These are phyloP conservation scores for Acanthamoeba triangularis DNA, from an alignment of 208 protist genomes.

Conservation along the genomic window DNA sequence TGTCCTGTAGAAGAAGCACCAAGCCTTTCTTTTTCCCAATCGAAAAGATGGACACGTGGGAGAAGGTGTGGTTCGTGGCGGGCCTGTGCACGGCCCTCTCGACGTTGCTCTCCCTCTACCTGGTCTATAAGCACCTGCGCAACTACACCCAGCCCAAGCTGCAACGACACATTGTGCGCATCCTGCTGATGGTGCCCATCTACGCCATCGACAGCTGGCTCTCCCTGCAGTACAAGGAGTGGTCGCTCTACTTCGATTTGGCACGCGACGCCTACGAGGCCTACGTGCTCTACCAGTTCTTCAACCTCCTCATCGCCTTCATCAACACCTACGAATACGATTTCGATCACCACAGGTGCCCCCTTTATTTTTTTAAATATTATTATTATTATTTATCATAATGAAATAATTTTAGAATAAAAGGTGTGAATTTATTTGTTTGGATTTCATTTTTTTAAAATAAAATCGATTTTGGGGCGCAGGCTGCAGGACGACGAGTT, in stretches of 20 bases:
- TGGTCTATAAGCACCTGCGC: constrained; percentile 92
- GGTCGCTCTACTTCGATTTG: constrained; percentile 94
- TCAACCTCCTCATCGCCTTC: constrained; percentile 95
- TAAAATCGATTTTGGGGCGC: neutral
- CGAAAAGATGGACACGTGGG: constrained; percentile 36
- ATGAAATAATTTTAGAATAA: neutral
- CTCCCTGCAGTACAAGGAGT: constrained; percentile 78
- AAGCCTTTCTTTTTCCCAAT: no score
- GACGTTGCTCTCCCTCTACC: constrained; percentile 40
- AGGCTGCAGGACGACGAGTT: constrained; percentile 34
- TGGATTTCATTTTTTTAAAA: neutral
- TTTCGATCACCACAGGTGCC: neutral
- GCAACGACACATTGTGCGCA: constrained; percentile 94
- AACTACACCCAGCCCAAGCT: constrained; percentile 93
- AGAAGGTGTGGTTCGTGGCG: constrained; percentile 67
- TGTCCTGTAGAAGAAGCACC: no score
- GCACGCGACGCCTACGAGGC: constrained; percentile 96
- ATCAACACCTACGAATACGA: constrained; percentile 82
- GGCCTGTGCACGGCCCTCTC: constrained; percentile 57
- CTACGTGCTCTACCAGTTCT: constrained; percentile 97
- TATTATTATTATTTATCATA: neutral
- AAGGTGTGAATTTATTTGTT: no score
- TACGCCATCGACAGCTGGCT: constrained; percentile 71
- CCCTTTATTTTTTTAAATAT: no score
- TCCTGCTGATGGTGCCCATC: constrained; percentile 96